These are phyloP conservation scores for Digitaria exilis DNA, from an alignment of 202 grass and related monocot genomes.

Conservation along the genomic window DNA sequence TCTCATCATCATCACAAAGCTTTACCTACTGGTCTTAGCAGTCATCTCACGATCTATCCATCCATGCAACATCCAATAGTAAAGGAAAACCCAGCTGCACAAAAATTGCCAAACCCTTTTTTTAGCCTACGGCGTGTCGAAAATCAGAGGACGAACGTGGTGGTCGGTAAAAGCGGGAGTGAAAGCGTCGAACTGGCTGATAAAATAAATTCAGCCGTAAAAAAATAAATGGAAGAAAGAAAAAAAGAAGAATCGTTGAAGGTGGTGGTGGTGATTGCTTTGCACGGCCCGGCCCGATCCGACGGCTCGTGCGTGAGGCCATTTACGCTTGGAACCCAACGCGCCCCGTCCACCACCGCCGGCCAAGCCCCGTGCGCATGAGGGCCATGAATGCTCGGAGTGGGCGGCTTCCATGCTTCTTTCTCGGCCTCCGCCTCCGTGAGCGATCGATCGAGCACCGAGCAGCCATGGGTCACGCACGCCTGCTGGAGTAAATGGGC, in stretches of 20 bases:
- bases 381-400: slow-evolving; percentile 41
- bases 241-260: neutral
- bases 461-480: neutral
- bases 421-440: neutral
- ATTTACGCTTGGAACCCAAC: slow-evolving; percentile 27
- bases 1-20: slow-evolving; percentile 8
- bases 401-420: neutral
- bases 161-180: slow-evolving; percentile 14
- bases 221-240: neutral
- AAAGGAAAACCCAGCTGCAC: neutral
- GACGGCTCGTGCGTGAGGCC: slow-evolving; percentile 31
- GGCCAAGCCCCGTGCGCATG: slow-evolving; percentile 29
- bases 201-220: neutral
- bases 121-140: neutral
- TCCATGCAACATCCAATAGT: neutral
- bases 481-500: slow-evolving; percentile 11
- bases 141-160: neutral
- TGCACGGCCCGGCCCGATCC: slow-evolving; percentile 7
- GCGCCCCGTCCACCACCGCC: neutral
- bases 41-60: neutral
- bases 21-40: neutral
- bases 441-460: neutral
- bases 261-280: neutral
- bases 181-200: neutral
- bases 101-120: neutral